These are phyloP conservation scores for Aurantiochytrium sp. DNA, from an alignment of 108 stramenopile species.

Conservation along the genomic window DNA sequence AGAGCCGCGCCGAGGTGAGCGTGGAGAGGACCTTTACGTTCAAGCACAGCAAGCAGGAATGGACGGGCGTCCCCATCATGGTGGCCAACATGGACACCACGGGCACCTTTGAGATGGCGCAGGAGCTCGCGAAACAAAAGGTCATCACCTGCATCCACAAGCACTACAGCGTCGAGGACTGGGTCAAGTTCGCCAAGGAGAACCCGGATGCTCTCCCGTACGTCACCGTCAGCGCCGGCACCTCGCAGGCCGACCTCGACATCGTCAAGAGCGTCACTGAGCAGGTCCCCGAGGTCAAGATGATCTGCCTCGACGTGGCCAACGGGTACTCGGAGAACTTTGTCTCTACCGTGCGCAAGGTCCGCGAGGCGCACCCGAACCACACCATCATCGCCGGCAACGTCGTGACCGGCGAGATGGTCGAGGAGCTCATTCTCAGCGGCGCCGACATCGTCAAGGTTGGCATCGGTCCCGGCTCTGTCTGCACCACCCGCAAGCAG, in stretches of 20 bases:
- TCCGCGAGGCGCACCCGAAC: constrained; percentile 29
- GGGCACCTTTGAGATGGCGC: constrained; percentile 50
- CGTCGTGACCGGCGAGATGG: constrained; percentile 59
- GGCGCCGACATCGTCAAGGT: constrained; percentile 60
- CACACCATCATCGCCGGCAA: constrained; percentile 56
- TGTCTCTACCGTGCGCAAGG: constrained; percentile 32
- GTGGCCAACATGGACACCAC: constrained; percentile 57
- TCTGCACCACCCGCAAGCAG: constrained; percentile 59
- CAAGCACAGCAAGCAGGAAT: constrained; percentile 11
- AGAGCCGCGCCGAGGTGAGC: constrained; percentile 39
- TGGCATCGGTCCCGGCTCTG: constrained; percentile 53
- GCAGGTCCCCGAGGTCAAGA: constrained; percentile 12
- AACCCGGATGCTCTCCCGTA: constrained; percentile 20
- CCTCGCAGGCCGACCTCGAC: constrained; percentile 30
- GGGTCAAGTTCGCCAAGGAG: constrained; percentile 11
- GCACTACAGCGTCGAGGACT: constrained; percentile 48
- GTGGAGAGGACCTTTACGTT: background rate
- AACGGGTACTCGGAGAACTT: constrained; percentile 55
- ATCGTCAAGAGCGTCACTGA: constrained; percentile 32
- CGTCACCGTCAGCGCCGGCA: constrained; percentile 42
- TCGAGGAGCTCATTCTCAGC: constrained; percentile 47
- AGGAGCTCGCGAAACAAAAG: constrained; percentile 32
- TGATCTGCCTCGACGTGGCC: constrained; percentile 55
- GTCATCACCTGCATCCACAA: constrained; percentile 48
- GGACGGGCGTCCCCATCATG: constrained; percentile 49